Conservation (phyloP, 768 basidiomycete species). For the Boletus reticuloceps region DNA sequence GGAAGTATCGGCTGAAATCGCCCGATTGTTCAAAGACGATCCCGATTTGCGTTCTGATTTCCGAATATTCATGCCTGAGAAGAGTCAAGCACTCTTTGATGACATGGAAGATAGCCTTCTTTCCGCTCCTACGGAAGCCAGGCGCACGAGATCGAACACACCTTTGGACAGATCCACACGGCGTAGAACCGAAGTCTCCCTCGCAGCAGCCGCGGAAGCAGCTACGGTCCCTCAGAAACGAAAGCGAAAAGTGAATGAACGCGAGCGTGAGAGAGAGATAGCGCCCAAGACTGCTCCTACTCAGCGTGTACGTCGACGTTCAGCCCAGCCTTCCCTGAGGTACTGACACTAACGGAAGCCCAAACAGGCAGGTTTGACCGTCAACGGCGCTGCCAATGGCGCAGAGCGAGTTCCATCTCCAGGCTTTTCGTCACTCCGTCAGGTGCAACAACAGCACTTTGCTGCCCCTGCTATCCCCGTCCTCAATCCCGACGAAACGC, state of each 20-base stretch:
- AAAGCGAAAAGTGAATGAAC: constrained; percentile 57
- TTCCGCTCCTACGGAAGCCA: constrained; percentile 22
- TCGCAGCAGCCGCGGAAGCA: constrained; percentile 34
- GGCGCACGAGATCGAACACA: constrained; percentile 36
- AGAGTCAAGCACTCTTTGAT: constrained; percentile 48
- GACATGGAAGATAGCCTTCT: constrained; percentile 37
- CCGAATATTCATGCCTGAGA: constrained; percentile 70
- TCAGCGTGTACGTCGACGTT: constrained; percentile 24
- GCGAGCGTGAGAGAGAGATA: constrained; percentile 37
- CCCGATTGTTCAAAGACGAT: constrained; percentile 68
- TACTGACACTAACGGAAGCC: constrained; percentile 13
- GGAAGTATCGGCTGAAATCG: constrained; percentile 68
- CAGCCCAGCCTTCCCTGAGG: neutral
- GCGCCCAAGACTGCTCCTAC: constrained; percentile 19
- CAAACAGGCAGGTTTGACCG: constrained; percentile 19
- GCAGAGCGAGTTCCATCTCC: constrained; percentile 25
- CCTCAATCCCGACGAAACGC: constrained; percentile 51
- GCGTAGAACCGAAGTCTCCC: constrained; percentile 46
- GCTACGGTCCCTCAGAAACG: constrained; percentile 61
- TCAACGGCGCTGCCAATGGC: constrained; percentile 19
- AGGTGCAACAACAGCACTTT: constrained; percentile 20
- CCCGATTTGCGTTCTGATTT: constrained; percentile 75
- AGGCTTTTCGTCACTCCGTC: constrained; percentile 19
- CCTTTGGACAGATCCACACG: constrained; percentile 38
- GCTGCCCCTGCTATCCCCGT: constrained; percentile 13